Base-by-base conservation (phyloP, 140 eudicot species). In the Erigeron philadelphicus region DNA sequence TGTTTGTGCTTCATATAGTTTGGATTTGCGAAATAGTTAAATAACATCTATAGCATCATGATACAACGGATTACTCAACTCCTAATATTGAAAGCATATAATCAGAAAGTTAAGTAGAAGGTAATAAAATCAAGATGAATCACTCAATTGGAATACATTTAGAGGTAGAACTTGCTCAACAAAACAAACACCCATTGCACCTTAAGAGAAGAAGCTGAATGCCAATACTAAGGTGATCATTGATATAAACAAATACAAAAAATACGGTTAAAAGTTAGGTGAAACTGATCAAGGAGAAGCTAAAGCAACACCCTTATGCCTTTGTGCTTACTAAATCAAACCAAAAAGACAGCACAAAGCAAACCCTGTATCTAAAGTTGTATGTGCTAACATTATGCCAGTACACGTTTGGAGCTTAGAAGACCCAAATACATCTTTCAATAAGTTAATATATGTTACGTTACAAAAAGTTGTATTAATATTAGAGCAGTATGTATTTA, bases 281-380 rank as follows among this genome's bases (percentile, higher is more conserved):
- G 16, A 31, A 31, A 31, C 38, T 2, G 38, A 57, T 42, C 56
- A 0, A n/a, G 38, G 19, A 59, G 40, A 56, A 40, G 43, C 45
- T 25, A 71, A 58, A 59, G 40, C 75, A 71, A 43, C 64, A 70
- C 11, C 15, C 17, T 2, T 71, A 71, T 12, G 9, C 68, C 38
- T n/a, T 35, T 17, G 62, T 70, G 43, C 63, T 54, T 41, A 53
- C 8, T n/a, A 48, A 40, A 60, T 21, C 48, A 23, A 1, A 50
- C 9, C 72, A 25, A 67, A 49, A 49, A 12, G 31, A 13, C 3
- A 11, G 42, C 19, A 13, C 60, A 47, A 53, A 9, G 38, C 7
- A 53, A 53, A 15, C 25, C 8, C 8, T 1, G 25, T 53, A 53
- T 7, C 6, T 9, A 53, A 31, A 53, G 25, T 15, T 53, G 58